A percentile compares a stretch with the other conserved stretches of the same genome.
Evolutionary conservation across 2,329 filamentous ascomycete species (phyloP).

Genomic region (Chrysoporthe cubensis): DNA sequence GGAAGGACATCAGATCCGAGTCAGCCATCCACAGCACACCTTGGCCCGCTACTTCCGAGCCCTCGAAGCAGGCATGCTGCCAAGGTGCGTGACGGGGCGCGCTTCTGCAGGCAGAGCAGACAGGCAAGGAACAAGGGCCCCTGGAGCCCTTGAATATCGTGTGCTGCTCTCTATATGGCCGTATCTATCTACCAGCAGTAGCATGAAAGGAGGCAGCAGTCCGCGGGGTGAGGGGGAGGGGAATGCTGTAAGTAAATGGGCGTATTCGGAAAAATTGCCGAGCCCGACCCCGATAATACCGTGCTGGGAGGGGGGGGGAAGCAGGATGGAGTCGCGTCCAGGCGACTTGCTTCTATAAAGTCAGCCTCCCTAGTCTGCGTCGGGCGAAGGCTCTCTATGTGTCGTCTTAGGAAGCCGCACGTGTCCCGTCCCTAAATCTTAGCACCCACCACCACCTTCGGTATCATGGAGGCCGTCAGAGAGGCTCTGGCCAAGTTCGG

Average conservation of each 20-base stretch:
- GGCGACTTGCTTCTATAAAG: neutral
- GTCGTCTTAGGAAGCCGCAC: neutral
- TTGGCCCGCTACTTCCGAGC: neutral
- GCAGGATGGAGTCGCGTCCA: no score
- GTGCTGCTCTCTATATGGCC: no score
- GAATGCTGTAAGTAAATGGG: no score
- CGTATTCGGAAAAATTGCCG: neutral
- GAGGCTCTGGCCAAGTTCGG: constrained; percentile 24
- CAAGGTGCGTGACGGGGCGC: no score
- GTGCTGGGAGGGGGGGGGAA: no score
- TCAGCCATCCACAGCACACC: neutral
- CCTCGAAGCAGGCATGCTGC: neutral
- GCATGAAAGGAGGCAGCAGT: no score
- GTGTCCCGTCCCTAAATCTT: neutral
- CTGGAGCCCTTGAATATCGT: no score
- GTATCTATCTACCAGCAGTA: no score
- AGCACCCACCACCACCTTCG: neutral
- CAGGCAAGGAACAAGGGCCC: no score
- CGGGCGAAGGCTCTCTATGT: neutral
- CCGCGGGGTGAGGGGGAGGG: no score
- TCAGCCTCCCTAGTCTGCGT: neutral
- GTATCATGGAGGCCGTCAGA: constrained; percentile 23
- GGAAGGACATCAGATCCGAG: neutral
- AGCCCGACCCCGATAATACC: neutral
- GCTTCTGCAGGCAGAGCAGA: no score